Base-by-base conservation (phyloP, 2,329 filamentous ascomycete genomes). In the Colletotrichum australisinense region DNA sequence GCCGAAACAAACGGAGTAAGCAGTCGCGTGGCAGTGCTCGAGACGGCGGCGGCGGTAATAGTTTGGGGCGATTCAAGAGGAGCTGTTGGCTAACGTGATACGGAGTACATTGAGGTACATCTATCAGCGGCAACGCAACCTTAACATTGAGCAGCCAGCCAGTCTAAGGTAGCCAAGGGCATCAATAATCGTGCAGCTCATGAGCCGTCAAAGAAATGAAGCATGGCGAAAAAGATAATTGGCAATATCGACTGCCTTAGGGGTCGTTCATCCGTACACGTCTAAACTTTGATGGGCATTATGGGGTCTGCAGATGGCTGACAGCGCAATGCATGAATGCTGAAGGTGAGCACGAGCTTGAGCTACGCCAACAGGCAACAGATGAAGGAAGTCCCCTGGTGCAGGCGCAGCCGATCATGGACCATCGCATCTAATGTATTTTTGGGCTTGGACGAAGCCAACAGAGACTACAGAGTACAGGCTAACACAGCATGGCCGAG, bases 1-100 rank as follows among this genome's bases (percentile, higher is more conserved):
- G 38, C 30, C 16, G 60, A 49, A 56, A 65, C 70, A 11, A 65
- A 70, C 28, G 46, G 35, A 57, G 70, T 62, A 73, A 70, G 67
- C 55, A 65, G 70, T 73, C 70, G 70, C 70, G 70, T 70, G 67
- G 70, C n/a, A 57, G 59, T 46, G 52, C 63, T 56, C 26, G 32
- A 58, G 52, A 46, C 22, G 57, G 14, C 46, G 52, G 59, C 60
- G 52, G 59, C 60, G 38, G 38, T 42, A 26, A 26, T 26, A 63
- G 22, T 46, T 56, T 24, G 55, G 49, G 62, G 62, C 49, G 49
- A 42, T 42, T 42, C 38, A 26, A 35, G n/a, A 62, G 38, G 35
- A n/a, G 19, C 14, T 26, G 19, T 14, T 24, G 26, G 46, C 24
- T 22, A n/a, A 42, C 6, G 49, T 30, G 26, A 7, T 26, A 26